Base-by-base conservation (phyloP, 345 rosid genomes). In the Triadica sebifera region DNA sequence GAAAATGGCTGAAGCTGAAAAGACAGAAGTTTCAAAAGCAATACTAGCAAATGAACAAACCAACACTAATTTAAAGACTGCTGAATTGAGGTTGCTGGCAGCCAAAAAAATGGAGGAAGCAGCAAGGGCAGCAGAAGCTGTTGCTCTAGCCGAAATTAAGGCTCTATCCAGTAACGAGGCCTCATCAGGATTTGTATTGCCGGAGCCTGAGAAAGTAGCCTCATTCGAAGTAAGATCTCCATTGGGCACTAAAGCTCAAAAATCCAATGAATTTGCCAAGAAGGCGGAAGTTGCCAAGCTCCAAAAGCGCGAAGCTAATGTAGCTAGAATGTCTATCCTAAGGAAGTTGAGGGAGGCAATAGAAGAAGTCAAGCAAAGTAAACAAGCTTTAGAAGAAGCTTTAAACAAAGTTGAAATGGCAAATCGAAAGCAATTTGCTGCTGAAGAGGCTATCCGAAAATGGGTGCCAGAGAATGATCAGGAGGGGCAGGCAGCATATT, bases 71-170 rank as follows among this genome's bases (percentile, higher is more conserved):
- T 47, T 89, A 49, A 88, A 69, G 77, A 89, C 90, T 2, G 96
- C 91, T 50, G 98, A 95, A 75, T 88, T 95, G 94, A 95, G 92
- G 80, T 74, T 88, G 83, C 61, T 88, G 74, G 99, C 99, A n/a
- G 98, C 97, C 39, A 90, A 85, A 63, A 95, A 93, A 85, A 93
- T 93, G 99, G 98, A 93, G 86, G 99, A 95, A 84, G 99, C 99
- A 73, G 99, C 99, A 16, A 86, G 81, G 75, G 99, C 99, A 43
- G 91, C 97, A 2, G 98, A 95, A 85, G 96, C 94, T 37, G 89
- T 95, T 29, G 99, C 99, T 5, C 59, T 92, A 7, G 89, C 89
- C 5, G 98, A 91, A 74, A 86, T 91, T 59, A 81, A 86, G 66
- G 83, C 81, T 70, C 67, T 93, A 45, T 90, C 96, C 17, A 60